Evolutionary conservation across 176 grass and related monocot genomes (phyloP), one percentile per base, ranked within the genome.

Genomic region (Chrysopogon serrulatus): DNA sequence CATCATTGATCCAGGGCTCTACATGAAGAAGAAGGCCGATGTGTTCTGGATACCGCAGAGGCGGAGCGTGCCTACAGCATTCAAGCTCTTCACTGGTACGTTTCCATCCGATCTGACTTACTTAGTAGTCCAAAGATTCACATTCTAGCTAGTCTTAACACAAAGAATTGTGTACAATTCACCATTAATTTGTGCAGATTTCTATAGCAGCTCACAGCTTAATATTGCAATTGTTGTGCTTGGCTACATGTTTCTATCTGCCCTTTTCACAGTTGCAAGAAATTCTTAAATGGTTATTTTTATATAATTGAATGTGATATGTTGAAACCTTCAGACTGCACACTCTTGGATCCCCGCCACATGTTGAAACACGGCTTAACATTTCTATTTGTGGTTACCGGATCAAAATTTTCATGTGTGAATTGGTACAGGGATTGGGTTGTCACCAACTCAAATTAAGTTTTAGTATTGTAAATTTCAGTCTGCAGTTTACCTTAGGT

Each of bases 1-100:
- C 11, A 87, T 93, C 82, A 93, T 93, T 72, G 91, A 93, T 86
- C 91, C 91, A 1, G 91, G 91, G 32, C 85, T 93, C 70, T 93
- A 93, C 68, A 85, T 93, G 87, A 81, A 83, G 77, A 87, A 90
- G 85, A 93, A 90, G 35, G 77, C 84, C 0, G 87, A 93, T 68
- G 91, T 93, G 4, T 93, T 93, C 68, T 93, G 87, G 87, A 87
- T 93, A 32, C 87, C 87, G 1, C 87, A 93, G 73, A 82, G 91
- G 26, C 82, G 91, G 21, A 93, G 91, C 0, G 87, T 93, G 1
- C 91, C 91, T 0, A 93, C 87, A 2, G 91, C 91, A 35, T 93
- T 93, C 87, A 93, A 90, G n/a, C 87, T 92, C 51, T 92, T 90
- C 72, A 92, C 91, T 2, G 91, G 91, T 92, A 77, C 44, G 45